phyloP scores from a whole-genome alignment of 2,329 filamentous ascomycete species.

The Proliferodiscus dingleyae region DNA sequence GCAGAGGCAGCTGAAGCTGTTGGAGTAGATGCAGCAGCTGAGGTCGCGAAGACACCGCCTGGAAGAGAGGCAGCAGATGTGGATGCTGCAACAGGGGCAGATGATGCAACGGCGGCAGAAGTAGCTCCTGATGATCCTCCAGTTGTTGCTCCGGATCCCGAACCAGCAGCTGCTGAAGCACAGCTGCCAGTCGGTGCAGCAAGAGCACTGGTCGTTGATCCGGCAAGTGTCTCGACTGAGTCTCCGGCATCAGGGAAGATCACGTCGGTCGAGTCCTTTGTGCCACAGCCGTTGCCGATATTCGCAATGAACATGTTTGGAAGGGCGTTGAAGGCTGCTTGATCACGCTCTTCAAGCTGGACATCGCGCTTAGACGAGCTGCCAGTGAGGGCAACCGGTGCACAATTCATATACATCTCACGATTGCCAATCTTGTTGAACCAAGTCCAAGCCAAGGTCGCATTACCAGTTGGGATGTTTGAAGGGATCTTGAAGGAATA shows the following conservation, averaged over 20 bases:
- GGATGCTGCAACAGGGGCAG: slow-evolving; percentile 9
- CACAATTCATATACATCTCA: slow-evolving; percentile 98
- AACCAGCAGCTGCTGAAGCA: slow-evolving; percentile 20
- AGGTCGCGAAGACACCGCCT: slow-evolving; percentile 31
- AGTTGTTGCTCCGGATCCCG: slow-evolving; percentile 14
- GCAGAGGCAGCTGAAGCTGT: slow-evolving; percentile 20
- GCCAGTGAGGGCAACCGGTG: slow-evolving; percentile 60
- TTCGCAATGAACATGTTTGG: slow-evolving; percentile 76
- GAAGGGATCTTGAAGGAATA: slow-evolving; percentile 70
- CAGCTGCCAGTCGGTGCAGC: slow-evolving; percentile 22
- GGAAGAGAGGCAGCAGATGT: slow-evolving; percentile 8
- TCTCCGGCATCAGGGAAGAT: slow-evolving; percentile 65
- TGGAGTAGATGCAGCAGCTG: slow-evolving; percentile 22
- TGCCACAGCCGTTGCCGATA: slow-evolving; percentile 53
- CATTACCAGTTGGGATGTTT: slow-evolving; percentile 68
- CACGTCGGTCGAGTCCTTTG: slow-evolving; percentile 50
- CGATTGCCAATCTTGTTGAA: slow-evolving; percentile 89
- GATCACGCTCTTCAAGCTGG: slow-evolving; percentile 27
- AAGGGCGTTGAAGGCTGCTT: slow-evolving; percentile 54
- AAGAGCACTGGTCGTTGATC: slow-evolving; percentile 30
- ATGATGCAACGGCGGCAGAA: slow-evolving; percentile 7
- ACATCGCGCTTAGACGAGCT: slow-evolving; percentile 41
- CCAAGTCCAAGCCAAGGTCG: slow-evolving; percentile 89
- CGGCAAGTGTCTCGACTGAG: slow-evolving; percentile 43
- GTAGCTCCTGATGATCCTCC: slow-evolving; percentile 5